Base-by-base conservation (phyloP, 2,329 filamentous ascomycete genomes). In the Penicillium sclerotiorum region DNA sequence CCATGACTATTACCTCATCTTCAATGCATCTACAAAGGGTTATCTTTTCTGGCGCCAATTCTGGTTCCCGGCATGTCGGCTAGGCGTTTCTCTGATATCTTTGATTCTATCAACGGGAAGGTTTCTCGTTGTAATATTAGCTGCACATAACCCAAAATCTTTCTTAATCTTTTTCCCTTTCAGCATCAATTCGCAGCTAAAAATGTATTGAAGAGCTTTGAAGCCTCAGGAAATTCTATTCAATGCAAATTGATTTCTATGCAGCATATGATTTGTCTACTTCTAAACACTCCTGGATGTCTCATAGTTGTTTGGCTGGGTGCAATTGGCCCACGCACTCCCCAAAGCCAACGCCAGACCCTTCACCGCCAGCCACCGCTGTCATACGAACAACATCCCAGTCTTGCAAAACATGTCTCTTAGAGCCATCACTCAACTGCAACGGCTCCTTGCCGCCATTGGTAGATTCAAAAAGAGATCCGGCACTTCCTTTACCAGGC, bases 381-480 rank as follows among this genome's bases (percentile, higher is more conserved):
- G 52, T 62, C 56, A 68, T 59, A 15, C 56, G 55, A 30, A 68
- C 55, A 20, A 60, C 53, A 54, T 68, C 65, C 18, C 62, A 61
- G 42, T 67, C 65, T 9, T 60, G 45, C 35, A 67, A 39, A 28
- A 57, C 64, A 13, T 49, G 44, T 21, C 62, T 56, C 43, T 52
- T 49, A 8, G 40, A 45, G 11, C 56, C 59, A 51, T 60, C 52
- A 11, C 13, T 41, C 9, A 64, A 45, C 8, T 40, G 38, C 13
- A 63, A 35, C 4, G 47, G 45, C 40, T 57, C 57, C 42, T 58
- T 62, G 1, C 63, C 65, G 27, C 55, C 61, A 22, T 56, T 57
- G 20, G 63, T 69, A 23, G 58, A 57, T 48, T 68, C 64, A 11
- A 69, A 40, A 12, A 69, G 47, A 58, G 57, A 66, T 17, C 63